Base-by-base conservation (phyloP, 805 yeast species). In the Wickerhamiella azymoides region DNA sequence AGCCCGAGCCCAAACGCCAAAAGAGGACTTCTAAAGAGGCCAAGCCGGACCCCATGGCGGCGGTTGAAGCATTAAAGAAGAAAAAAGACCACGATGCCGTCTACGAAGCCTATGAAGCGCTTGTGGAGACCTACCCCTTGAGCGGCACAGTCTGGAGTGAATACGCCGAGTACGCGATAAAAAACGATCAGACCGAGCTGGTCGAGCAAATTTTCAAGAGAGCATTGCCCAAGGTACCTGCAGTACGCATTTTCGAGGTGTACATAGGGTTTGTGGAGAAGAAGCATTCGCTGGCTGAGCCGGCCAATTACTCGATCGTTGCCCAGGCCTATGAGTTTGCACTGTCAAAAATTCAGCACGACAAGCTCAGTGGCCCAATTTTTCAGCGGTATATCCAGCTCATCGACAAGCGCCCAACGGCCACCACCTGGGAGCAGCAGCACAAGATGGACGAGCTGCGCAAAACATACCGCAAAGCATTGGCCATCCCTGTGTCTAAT, bases 351-450 rank as follows among this genome's bases (percentile, higher is more conserved):
- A 84, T 88, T 43, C 96, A 96, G 0, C 63, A 76, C 27, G 97
- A 92, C 59, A 73, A 80, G 5, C 68, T 73, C 30, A 73, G 88
- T 16, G 79, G 81, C 27, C 67, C 68, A 2, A 63, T 92, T 36
- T 89, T 96, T 95, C 68, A 71, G 40, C 92, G 83, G 54, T 92
- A 84, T 58, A 59, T 92, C n/a, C 78, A 72, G 9, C 86, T 85
- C 56, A 70, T 86, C 50, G 79, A 77, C 52, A 67, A 73, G 28
- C 77, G 76, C 41, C 88, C 94, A 2, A 57, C 65, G 0, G 39
- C 57, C 2, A 60, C 67, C 16, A 75, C 79, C 38, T 84, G 89
- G 81, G 97, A 89, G 58, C 80, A 76, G 51, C 86, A 82, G 58
- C 88, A 82, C 54, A 80, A 83, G 52, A 71, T 74, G 56, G 95